phyloP scores from a whole-genome alignment of 2,329 filamentous ascomycete species.

The Claviceps quebecensis region DNA sequence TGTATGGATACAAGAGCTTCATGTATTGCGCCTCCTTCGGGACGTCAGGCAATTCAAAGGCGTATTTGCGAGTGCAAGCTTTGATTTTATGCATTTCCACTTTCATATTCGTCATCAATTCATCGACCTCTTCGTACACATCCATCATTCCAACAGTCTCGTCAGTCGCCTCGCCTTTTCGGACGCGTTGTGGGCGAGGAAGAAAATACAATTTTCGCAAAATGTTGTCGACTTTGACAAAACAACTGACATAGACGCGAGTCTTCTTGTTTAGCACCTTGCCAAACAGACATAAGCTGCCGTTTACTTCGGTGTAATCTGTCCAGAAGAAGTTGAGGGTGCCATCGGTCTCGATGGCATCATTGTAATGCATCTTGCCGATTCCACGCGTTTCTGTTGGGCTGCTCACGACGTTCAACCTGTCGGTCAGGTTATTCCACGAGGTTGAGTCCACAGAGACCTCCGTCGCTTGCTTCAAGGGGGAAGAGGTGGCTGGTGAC shows the following conservation, averaged over 20 bases:
- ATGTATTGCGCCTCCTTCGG: slow-evolving; percentile 85
- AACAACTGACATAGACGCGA: slow-evolving; percentile 71
- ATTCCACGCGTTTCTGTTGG: slow-evolving; percentile 50
- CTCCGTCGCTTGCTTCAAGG: slow-evolving; percentile 38
- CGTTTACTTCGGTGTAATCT: slow-evolving; percentile 86
- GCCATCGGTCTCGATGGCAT: slow-evolving; percentile 88
- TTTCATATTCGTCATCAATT: slow-evolving; percentile 72
- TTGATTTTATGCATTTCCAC: slow-evolving; percentile 93
- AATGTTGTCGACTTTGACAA: slow-evolving; percentile 92
- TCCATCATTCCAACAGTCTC: slow-evolving; percentile 77
- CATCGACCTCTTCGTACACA: slow-evolving; percentile 80
- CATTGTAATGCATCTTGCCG: slow-evolving; percentile 69
- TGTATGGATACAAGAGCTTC: slow-evolving; percentile 92
- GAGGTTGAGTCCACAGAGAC: slow-evolving; percentile 61
- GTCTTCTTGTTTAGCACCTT: slow-evolving; percentile 87
- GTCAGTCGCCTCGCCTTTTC: slow-evolving; percentile 50
- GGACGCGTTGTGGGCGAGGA: slow-evolving; percentile 50
- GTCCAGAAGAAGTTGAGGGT: slow-evolving; percentile 93
- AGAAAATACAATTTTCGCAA: slow-evolving; percentile 86
- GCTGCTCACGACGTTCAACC: slow-evolving; percentile 72
- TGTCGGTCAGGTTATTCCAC: slow-evolving; percentile 79
- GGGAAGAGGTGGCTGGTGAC: slow-evolving; percentile 64
- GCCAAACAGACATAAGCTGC: slow-evolving; percentile 84
- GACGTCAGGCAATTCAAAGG: slow-evolving; percentile 78
- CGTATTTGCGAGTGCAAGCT: slow-evolving; percentile 77